Base-by-base conservation (phyloP, 768 basidiomycete genomes). In the Candolleomyces efflorescens region DNA sequence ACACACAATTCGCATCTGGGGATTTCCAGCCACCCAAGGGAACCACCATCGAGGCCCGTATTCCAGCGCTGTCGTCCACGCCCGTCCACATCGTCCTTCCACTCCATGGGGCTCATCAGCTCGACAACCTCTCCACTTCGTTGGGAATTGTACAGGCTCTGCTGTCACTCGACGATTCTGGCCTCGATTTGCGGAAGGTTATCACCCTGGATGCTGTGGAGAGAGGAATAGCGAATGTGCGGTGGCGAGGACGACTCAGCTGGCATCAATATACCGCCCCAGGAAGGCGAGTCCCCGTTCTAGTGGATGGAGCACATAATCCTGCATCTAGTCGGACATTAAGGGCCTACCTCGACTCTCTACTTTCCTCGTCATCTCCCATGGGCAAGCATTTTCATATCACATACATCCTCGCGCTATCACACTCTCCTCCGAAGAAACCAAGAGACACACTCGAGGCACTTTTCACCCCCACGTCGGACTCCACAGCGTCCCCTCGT, bases 271-370 rank as follows among this genome's bases (percentile, higher is more conserved):
- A 59, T 70, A n/a, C 54, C 61, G 11, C 57, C 65, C 44, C 61
- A 53, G 55, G 41, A 54, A 32, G 22, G n/a, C 49, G 60, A 7
- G 60, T 72, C 13, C 61, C 80, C 9, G 71, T 95, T 12, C 79
- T 98, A 12, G 89, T 87, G 4, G 97, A 99, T 66, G 97, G 97
- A 3, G 96, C 97, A 0, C 97, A 98, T 69, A 98, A 98, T 67
- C 73, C 85, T 22, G 59, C 61, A 17, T 64, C 62, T 18, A 53
- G 56, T 22, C 51, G 23, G 32, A 49, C 49, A 6, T 44, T 63
- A 15, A 27, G 57, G 5, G 22, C 43, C 11, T 57, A 55, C 44
- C 10, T 59, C 46, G 12, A 37, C 23, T 27, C 37, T 3, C 20
- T 59, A 11, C 15, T 51, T 37, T 46, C 60, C 23, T 56, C 32